Base-by-base conservation (phyloP, 2,329 filamentous ascomycete genomes). In the Hawksworthiomyces lignivorus region DNA sequence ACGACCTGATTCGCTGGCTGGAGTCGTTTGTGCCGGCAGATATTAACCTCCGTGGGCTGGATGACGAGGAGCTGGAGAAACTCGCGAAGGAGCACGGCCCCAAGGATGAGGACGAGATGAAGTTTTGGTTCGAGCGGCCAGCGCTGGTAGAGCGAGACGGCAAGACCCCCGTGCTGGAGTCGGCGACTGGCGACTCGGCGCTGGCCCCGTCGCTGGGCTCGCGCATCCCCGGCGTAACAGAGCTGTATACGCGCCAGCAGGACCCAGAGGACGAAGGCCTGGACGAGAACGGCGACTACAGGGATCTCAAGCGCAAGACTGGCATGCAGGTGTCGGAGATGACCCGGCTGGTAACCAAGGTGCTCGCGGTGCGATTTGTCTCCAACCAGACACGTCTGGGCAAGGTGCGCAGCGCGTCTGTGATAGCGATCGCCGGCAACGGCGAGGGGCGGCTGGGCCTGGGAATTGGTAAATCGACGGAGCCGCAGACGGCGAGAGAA, bases 361-460 rank as follows among this genome's bases (percentile, higher is more conserved):
- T 74, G 36, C 66, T 98, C 35, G 84, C 94, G 35, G 57, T 59
- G 5, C 85, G 90, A 56, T 64, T 65, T 30, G 92, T 98, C 45
- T 71, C 77, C 50, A 97, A 98, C 66, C 90, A 97, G 73, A 97
- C 92, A 18, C 85, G 90, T 69, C 79, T 98, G 64, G 92, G 92
- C 59, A 98, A 97, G 73, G 82, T 98, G 46, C 73, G 75, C 52
- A 86, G 82, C 61, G 55, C 73, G 30, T 94, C 90, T 55, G 72
- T 79, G 53, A 67, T 97, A 47, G 80, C 80, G 30, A 80, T 96
- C 52, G 89, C 88, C 6, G 92, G 92, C 39, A 94, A 97, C 63
- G 75, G 79, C 45, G 76, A 92, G 51, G 92, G 92, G 14, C 74
- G 90, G 55, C 64, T 98, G 24, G 92, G 92, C 10, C 73, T 97